Evolutionary conservation across 2,329 filamentous ascomycete genomes (phyloP).

Genomic region (Ascochyta rabiei): DNA sequence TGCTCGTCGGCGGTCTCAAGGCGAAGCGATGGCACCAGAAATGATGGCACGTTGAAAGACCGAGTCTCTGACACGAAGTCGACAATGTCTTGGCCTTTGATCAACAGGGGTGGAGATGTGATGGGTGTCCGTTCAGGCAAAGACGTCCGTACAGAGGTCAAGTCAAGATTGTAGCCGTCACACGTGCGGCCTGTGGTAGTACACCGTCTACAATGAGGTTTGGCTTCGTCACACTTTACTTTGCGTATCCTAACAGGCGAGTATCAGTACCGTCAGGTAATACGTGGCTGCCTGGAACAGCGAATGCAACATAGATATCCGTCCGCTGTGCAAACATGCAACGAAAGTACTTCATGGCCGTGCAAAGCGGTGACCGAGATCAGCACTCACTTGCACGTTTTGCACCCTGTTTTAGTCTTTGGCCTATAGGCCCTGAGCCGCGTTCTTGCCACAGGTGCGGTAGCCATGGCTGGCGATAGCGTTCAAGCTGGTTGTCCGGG

Average conservation of each 20-base stretch:
- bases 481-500: background rate
- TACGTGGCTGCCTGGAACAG: background rate
- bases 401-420: conserved; percentile 13
- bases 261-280: background rate
- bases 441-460: background rate
- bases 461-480: background rate
- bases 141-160: background rate
- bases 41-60: conserved; percentile 7
- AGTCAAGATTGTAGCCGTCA: conserved; percentile 34
- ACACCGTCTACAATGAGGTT: conserved; percentile 38
- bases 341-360: background rate
- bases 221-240: conserved; percentile 45
- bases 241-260: conserved; percentile 33
- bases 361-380: conserved; percentile 3
- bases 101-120: background rate
- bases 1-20: conserved; percentile 32
- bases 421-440: conserved; percentile 4
- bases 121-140: background rate
- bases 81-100: background rate
- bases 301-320: background rate
- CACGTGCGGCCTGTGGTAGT: conserved; percentile 41
- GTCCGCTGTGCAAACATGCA: background rate
- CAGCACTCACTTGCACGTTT: conserved; percentile 20
- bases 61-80: background rate
- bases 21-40: conserved; percentile 23